phyloP scores from a whole-genome alignment of 305 asterid genomes.

The Caryopteris hybrid region DNA sequence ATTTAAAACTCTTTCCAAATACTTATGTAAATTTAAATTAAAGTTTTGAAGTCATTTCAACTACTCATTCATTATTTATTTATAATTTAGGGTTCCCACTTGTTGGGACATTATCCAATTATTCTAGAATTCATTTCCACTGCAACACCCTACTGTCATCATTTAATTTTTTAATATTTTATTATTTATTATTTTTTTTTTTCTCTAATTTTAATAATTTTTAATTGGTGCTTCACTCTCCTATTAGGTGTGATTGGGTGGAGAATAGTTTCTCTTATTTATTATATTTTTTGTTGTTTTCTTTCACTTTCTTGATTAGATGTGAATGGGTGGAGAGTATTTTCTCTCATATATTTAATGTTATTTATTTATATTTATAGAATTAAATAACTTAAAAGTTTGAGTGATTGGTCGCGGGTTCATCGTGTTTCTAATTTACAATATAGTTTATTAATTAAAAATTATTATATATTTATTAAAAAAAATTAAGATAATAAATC shows the following conservation, averaged over 20 bases:
- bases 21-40: too few species aligned
- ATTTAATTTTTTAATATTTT: background rate
- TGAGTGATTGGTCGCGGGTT: too few species aligned
- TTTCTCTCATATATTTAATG: constrained; percentile 9
- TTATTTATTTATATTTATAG: background rate
- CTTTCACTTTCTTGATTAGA: constrained; percentile 18
- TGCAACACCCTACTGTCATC: too few species aligned
- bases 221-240: constrained; percentile 5
- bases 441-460: too few species aligned
- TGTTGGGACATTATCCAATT: constrained; percentile 22
- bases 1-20: too few species aligned
- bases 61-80: background rate
- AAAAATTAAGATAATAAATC: too few species aligned
- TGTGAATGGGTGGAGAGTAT: background rate
- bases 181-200: background rate
- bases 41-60: too few species aligned
- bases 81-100: constrained; percentile 26
- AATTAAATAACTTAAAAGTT: background rate
- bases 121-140: too few species aligned
- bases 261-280: background rate
- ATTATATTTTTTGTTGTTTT: background rate
- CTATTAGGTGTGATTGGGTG: background rate
- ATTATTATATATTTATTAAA: too few species aligned
- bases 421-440: too few species aligned
- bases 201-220: background rate